Conservation (phyloP, 2,329 filamentous ascomycete species). For the Trichoderma endophyticum region DNA sequence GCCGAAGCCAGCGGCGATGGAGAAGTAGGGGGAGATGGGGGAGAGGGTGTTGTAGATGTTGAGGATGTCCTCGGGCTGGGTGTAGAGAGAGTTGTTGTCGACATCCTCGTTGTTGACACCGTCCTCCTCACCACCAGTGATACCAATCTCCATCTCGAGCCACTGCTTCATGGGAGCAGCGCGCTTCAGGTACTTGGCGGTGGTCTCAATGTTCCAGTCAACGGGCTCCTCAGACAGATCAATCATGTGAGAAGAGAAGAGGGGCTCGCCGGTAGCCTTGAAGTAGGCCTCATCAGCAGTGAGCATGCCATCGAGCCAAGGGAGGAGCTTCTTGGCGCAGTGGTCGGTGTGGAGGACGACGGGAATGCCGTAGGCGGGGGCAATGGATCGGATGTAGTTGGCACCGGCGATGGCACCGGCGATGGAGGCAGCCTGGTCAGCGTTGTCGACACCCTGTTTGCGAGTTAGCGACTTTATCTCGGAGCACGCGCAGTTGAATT, state of each 20-base stretch:
- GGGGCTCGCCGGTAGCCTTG: slow-evolving; percentile 86
- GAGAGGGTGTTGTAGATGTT: slow-evolving; percentile 83
- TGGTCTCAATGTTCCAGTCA: slow-evolving; percentile 88
- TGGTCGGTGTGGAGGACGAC: slow-evolving; percentile 96
- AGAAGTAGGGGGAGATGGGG: slow-evolving; percentile 92
- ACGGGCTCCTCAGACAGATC: slow-evolving; percentile 91
- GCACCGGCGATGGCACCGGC: slow-evolving; percentile 83
- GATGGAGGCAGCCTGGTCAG: slow-evolving; percentile 81
- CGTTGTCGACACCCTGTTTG: slow-evolving; percentile 69
- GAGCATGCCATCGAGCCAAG: slow-evolving; percentile 95
- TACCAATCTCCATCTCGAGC: slow-evolving; percentile 89
- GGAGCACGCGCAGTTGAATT: background rate
- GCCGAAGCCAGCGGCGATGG: slow-evolving; percentile 95
- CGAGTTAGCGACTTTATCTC: background rate
- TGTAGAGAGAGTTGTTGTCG: slow-evolving; percentile 96
- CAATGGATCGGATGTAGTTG: slow-evolving; percentile 87
- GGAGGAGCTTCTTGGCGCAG: slow-evolving; percentile 98
- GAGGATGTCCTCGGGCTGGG: slow-evolving; percentile 94
- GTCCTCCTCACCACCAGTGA: slow-evolving; percentile 96
- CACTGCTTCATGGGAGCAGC: slow-evolving; percentile 97
- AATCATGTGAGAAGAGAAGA: slow-evolving; percentile 98
- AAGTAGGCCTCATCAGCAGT: slow-evolving; percentile 93
- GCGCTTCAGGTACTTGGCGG: slow-evolving; percentile 88
- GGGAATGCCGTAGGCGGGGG: slow-evolving; percentile 83
- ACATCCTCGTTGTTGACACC: slow-evolving; percentile 98